Conservation (phyloP, 805 yeast species). For the Pichia californica region DNA sequence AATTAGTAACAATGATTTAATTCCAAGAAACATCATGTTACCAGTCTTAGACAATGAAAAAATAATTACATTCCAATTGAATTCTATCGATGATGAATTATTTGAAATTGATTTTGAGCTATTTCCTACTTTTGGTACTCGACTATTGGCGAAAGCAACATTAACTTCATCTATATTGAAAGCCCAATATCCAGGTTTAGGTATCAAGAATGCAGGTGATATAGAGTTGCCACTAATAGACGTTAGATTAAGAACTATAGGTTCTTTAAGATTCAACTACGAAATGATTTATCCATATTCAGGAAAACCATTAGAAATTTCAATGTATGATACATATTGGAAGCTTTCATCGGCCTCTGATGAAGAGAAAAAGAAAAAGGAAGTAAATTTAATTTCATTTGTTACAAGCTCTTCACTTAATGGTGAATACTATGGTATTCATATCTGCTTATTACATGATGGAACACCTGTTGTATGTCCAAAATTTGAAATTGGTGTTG, state of each 20-base stretch:
- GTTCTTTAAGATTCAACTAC: conserved; percentile 69
- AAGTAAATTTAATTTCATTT: conserved; percentile 45
- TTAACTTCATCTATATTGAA: conserved; percentile 55
- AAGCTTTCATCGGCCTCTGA: conserved; percentile 62
- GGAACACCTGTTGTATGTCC: conserved; percentile 84
- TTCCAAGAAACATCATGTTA: conserved; percentile 78
- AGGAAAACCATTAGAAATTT: conserved; percentile 77
- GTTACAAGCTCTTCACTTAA: conserved; percentile 88
- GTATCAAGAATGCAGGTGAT: conserved; percentile 33
- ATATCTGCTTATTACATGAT: conserved; percentile 69
- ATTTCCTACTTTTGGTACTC: conserved; percentile 91
- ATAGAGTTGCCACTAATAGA: conserved; percentile 72
- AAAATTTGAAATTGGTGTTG: conserved; percentile 43
- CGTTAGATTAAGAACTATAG: conserved; percentile 71
- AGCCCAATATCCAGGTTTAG: conserved; percentile 30
- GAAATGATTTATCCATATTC: conserved; percentile 85
- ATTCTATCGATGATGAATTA: conserved; percentile 55
- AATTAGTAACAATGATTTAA: conserved; percentile 68
- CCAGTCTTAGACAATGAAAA: conserved; percentile 69
- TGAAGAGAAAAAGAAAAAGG: conserved; percentile 10
- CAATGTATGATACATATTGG: conserved; percentile 96
- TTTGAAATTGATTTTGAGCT: conserved; percentile 82
- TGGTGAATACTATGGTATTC: conserved; percentile 69
- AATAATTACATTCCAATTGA: conserved; percentile 73
- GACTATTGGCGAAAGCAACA: conserved; percentile 83